These are phyloP conservation scores for Sugiyamaella chiloensis DNA, from an alignment of 805 yeast species.

Conservation along the genomic window DNA sequence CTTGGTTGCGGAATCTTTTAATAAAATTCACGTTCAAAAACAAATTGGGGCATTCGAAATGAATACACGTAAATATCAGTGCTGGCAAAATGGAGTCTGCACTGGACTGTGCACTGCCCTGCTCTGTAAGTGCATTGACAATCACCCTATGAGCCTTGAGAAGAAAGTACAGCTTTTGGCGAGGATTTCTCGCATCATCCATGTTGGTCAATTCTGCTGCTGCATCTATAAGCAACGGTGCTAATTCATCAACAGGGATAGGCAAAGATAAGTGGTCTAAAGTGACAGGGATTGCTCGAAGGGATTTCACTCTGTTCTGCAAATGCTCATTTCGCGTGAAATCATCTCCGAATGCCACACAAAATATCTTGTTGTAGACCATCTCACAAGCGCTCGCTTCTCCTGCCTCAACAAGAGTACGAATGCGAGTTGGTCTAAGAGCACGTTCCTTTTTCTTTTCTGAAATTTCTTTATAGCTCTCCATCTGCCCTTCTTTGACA, in stretches of 20 bases:
- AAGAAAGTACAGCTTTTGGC: constrained; percentile 34
- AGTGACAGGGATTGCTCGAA: constrained; percentile 28
- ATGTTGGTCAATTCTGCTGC: constrained; percentile 23
- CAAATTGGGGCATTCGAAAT: constrained; percentile 31
- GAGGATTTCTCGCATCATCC: constrained; percentile 33
- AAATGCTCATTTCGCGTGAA: constrained; percentile 25
- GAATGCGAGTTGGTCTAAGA: constrained; percentile 26
- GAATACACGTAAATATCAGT: constrained; percentile 35
- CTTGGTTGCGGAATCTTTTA: constrained; percentile 37
- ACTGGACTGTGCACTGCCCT: constrained; percentile 21
- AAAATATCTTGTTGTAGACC: constrained; percentile 36
- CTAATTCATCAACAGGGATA: constrained; percentile 12
- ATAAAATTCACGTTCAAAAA: constrained; percentile 38
- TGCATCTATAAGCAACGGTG: constrained; percentile 17
- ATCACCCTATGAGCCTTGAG: constrained; percentile 36
- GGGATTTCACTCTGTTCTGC: constrained; percentile 28
- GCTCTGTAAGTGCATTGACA: constrained; percentile 29
- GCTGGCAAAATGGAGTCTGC: constrained; percentile 42
- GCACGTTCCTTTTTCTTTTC: constrained; percentile 30
- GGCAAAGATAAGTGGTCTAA: constrained; percentile 33
- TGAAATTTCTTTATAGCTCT: constrained; percentile 34
- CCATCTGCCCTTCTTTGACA: constrained; percentile 32
- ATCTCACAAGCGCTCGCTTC: constrained; percentile 37
- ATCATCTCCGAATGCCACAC: constrained; percentile 30
- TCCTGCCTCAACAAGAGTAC: constrained; percentile 31